Base-by-base conservation (phyloP, 2,329 filamentous ascomycete species). In the Ceratocystis albifundus region DNA sequence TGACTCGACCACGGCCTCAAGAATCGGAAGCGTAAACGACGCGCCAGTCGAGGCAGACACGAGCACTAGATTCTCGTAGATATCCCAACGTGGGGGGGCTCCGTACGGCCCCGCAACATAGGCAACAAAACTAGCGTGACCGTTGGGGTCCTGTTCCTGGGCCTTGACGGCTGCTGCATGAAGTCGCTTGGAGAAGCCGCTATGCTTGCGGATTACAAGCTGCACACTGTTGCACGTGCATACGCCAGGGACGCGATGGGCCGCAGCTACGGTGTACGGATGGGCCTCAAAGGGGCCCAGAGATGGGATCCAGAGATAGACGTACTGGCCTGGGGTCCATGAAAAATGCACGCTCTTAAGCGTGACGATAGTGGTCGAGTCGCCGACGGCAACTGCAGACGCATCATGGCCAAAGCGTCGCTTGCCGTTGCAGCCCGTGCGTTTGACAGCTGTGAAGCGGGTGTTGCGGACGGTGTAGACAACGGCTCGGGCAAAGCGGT, bases 1-100 rank as follows among this genome's bases (percentile, higher is more conserved):
- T 0, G 75, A 72, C 41, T 76, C 75, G 1, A 83, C 76, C 1
- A 84, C 75, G 68, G 78, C 79, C 69, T 86, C 83, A 0, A 86
- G 74, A 2, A 86, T 82, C 0, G 83, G 83, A 4, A 86, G 73
- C 1, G 81, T 83, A 66, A 83, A 86, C 2, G 83, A 85, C 1
- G 83, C 80, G n/a, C 84, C 84, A 0, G 84, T 86, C 0, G 83
- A 86, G 0, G 83, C 83, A 0, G 82, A 83, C 53, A 86, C 80
- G 2, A 86, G 75, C 3, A 86, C 74, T 55, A 86, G 72, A 0
- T 82, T 83, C 72, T 86, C 84, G 71, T 81, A 86, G 0, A 80
- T 76, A 61, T 84, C 77, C 80, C 82, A 84, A 3, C 76, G 75
- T 0, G 82, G 81, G 1, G 82, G 81, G 3, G 73, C 73, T 17